Base-by-base conservation (phyloP, 192 early-diverging fungal genomes). In the Podila verticillata region DNA sequence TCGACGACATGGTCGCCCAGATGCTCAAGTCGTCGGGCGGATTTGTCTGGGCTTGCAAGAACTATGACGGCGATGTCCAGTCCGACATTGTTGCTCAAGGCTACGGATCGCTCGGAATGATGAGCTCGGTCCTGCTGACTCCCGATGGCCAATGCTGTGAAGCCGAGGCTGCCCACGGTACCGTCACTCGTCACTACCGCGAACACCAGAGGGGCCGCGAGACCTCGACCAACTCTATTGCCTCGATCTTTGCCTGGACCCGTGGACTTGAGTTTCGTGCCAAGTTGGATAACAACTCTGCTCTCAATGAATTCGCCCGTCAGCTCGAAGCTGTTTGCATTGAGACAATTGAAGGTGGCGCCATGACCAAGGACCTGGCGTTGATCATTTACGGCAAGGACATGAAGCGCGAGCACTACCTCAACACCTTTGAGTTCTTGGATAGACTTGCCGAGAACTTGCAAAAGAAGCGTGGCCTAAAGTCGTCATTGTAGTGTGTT, bases 1-100 rank as follows among this genome's bases (percentile, higher is more conserved):
- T 99, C 73, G 97, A 99, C 85, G 97, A 99, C 82, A 98, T 98
- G 96, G 96, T 97, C 83, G 97, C 97, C 7, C 96, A 99, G 86
- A 93, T 93, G 60, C 85, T 99, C 73, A 99, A 99, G 87, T 96
- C 96, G 56, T 83, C 92, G 44, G 97, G 97, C 58, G 95, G 94
- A 32, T 96, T 97, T 60, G 92, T 99, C 20, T 95, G 95, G 90
- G 96, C 97, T 13, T 91, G 90, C 84, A 96, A 96, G 85, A 98
- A 98, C 90, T 96, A 96, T 86, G 93, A 96, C 72, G 93, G 96
- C 67, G 97, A 99, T 87, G 96, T 97, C 22, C 95, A 97, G 79
- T 96, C 95, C 30, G 96, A 97, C 83, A 91, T 96, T 75, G 87
- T 99, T 32, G 97, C 97, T n/a, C 97, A 99, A 84, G 97, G 97